These are phyloP conservation scores for Mycothermus thermophilus DNA, from an alignment of 495 filamentous ascomycete species.

Conservation along the genomic window DNA sequence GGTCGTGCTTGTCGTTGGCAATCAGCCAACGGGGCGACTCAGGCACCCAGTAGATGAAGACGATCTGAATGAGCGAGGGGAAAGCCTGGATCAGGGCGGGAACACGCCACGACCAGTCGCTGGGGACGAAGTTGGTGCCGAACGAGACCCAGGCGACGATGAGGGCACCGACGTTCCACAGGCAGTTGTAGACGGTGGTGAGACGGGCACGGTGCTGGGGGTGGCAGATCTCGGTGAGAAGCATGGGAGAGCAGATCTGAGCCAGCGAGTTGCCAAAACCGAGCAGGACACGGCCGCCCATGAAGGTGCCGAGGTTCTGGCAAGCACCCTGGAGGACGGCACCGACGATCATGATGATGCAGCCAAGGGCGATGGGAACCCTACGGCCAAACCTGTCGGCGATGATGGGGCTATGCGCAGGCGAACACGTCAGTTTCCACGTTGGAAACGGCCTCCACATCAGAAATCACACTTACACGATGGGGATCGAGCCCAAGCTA, in stretches of 20 bases:
- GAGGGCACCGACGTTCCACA: constrained; percentile 46
- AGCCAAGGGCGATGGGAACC: constrained; percentile 46
- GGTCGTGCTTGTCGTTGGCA: constrained; percentile 48
- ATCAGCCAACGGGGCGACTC: constrained; percentile 52
- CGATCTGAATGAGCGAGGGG: constrained; percentile 38
- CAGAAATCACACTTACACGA: constrained; percentile 44
- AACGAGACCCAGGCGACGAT: constrained; percentile 39
- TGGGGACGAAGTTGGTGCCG: constrained; percentile 35
- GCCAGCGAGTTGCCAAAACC: constrained; percentile 46
- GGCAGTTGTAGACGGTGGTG: constrained; percentile 53
- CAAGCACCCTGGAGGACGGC: constrained; percentile 40
- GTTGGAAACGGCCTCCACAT: neutral
- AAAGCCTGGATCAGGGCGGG: constrained; percentile 42
- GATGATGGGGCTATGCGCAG: constrained; percentile 36
- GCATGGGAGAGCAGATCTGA: constrained; percentile 47
- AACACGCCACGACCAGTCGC: constrained; percentile 41
- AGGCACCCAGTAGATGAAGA: constrained; percentile 40
- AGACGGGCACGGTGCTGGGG: constrained; percentile 53
- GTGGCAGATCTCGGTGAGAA: constrained; percentile 51
- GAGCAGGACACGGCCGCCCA: constrained; percentile 35
- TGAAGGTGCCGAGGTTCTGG: constrained; percentile 32
- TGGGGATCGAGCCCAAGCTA: constrained; percentile 47
- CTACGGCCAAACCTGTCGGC: constrained; percentile 51
- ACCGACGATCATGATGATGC: constrained; percentile 50
- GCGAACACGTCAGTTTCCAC: constrained; percentile 10